These are phyloP conservation scores for Vicia sativa DNA, from an alignment of 306 rosid species.

Conservation along the genomic window DNA sequence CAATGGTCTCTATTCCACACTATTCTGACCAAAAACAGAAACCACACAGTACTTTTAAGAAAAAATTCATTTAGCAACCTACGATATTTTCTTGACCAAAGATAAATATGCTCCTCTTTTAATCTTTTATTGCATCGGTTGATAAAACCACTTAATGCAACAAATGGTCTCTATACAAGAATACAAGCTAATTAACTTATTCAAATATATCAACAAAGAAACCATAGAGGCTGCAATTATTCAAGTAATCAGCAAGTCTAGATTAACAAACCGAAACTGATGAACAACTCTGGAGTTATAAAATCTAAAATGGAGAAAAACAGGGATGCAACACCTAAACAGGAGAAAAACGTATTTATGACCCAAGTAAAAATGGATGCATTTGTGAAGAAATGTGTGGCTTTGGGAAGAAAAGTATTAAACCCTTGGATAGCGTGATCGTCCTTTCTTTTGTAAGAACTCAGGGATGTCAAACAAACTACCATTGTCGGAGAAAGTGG, in stretches of 20 bases:
- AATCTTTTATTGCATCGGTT: too few species aligned
- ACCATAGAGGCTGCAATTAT: conserved; percentile 20
- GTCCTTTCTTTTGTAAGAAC: conserved; percentile 93
- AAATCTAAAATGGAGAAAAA: not conserved
- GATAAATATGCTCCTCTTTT: too few species aligned
- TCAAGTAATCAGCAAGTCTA: conserved; percentile 31
- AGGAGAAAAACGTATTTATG: conserved; percentile 22
- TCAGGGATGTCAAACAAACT: conserved; percentile 78
- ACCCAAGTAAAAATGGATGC: conserved; percentile 41
- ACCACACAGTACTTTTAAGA: too few species aligned
- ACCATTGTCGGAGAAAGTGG: conserved; percentile 70
- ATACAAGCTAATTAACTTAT: conserved; percentile 25
- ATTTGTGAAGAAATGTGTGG: conserved; percentile 31
- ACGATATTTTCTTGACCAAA: too few species aligned
- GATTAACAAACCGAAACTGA: conserved; percentile 12
- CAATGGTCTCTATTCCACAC: too few species aligned
- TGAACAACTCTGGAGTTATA: not conserved
- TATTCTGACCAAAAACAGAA: too few species aligned
- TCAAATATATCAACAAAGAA: conserved; percentile 32
- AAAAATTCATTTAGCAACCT: too few species aligned
- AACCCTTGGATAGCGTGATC: conserved; percentile 86
- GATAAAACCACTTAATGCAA: too few species aligned
- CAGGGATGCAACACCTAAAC: too few species aligned
- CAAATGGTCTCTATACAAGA: conserved; percentile 37
- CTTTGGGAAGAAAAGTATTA: conserved; percentile 39